Evolutionary conservation across 1,139 yeast species (phyloP), one percentile per base, ranked within the genome.

Genomic region (Suzukiozyma palmioleophila): DNA sequence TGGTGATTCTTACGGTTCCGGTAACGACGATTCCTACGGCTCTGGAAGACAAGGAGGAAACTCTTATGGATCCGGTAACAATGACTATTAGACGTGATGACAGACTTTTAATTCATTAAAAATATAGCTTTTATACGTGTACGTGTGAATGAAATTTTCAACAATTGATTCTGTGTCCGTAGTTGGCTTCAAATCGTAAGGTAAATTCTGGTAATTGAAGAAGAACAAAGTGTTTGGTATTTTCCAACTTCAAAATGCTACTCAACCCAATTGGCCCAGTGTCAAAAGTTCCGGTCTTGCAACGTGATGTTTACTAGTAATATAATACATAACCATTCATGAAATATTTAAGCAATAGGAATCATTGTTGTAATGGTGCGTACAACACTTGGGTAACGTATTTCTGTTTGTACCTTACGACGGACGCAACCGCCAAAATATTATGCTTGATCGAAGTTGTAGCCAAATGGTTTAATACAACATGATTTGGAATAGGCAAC

Each of bases 321-420:
- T 9, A 26, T 12, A 26, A 12, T 26, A 26, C 28, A 26, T 26
- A 26, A 26, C 13, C 13, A 26, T 26, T 26, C n/a, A 26, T 26
- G n/a, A 26, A 18, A 12, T 12, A 26, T 12, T 11, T 26, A 9
- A 3, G 12, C 12, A 28, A 13, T 14, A 26, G 18, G 11, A 32
- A 26, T 41, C 46, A 49, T 41, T 62, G 69, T 48, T 64, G 73
- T 46, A 71, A 64, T 12, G 77, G 77, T 12, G 77, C 76, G 45
- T 69, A 70, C 45, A 71, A 66, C 18, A 71, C 74, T 49, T 71
- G 77, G 2, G 77, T 71, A 22, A 71, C 73, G 51, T 71, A 71
- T 50, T 71, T 71, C 37, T 75, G 59, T 50, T 69, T 69, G 49
- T 71, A 71, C 48, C 77, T 58, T 36, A 71, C 75, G 33, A 71